These are phyloP conservation scores for Solanum hybrid DNA, from an alignment of 305 asterid species.

Conservation along the genomic window DNA sequence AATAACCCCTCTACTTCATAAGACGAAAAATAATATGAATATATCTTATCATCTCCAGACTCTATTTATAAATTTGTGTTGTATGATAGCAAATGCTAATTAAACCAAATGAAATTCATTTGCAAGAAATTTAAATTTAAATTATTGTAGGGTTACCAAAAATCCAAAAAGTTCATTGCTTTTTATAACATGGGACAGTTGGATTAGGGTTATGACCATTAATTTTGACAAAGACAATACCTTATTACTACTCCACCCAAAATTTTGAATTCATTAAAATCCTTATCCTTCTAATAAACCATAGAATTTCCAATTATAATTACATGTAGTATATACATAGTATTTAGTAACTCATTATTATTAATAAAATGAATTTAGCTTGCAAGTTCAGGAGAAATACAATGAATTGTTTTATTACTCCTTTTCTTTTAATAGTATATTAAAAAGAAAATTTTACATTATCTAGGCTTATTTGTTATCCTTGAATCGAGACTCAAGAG, in stretches of 20 bases:
- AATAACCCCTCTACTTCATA: no score
- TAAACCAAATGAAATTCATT: not conserved
- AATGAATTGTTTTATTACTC: not conserved
- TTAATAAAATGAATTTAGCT: not conserved
- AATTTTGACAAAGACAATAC: constrained; percentile 2
- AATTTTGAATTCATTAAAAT: not conserved
- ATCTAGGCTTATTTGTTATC: not conserved
- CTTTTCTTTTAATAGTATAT: not conserved
- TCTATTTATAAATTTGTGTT: not conserved
- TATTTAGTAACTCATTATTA: not conserved
- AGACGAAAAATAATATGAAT: not conserved
- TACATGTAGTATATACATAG: not conserved
- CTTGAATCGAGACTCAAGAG: not conserved
- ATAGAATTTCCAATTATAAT: not conserved
- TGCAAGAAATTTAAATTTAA: not conserved
- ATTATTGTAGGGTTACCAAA: not conserved
- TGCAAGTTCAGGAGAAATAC: not conserved
- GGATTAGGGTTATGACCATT: not conserved
- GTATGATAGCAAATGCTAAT: not conserved
- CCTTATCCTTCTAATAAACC: not conserved
- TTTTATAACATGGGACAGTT: not conserved
- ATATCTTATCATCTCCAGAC: fast-evolving
- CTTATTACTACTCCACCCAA: not conserved
- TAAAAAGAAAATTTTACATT: not conserved
- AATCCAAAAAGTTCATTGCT: not conserved